phyloP scores from a whole-genome alignment of 2,329 filamentous ascomycete species.

The Nemania abortiva region DNA sequence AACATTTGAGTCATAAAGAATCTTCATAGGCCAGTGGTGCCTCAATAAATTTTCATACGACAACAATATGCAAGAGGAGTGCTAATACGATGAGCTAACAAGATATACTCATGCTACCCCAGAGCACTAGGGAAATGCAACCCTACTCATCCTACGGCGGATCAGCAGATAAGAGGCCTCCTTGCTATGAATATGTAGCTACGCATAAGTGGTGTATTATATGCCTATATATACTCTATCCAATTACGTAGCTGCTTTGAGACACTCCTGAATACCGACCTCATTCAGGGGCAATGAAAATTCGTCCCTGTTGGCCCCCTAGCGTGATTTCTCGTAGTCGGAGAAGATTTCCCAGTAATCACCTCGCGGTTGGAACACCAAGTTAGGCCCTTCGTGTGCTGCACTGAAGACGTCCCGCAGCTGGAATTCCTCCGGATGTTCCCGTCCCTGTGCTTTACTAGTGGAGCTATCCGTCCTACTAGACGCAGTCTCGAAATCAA shows the following conservation, averaged over 20 bases:
- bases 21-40: too few relatives aligned
- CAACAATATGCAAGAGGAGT: too few relatives aligned
- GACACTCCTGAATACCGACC: background rate
- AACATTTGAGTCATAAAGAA: too few relatives aligned
- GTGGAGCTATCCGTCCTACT: background rate
- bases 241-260: background rate
- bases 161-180: background rate
- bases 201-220: background rate
- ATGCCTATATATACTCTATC: background rate
- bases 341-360: background rate
- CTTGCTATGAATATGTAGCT: background rate
- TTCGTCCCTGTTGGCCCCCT: background rate
- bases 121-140: too few relatives aligned
- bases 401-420: background rate
- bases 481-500: conserved; percentile 3
- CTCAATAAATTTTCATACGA: too few relatives aligned
- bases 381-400: background rate
- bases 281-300: background rate
- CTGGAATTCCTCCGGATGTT: background rate
- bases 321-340: background rate
- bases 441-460: background rate
- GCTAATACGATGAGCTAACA: too few relatives aligned
- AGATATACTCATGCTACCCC: too few relatives aligned
- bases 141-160: background rate
- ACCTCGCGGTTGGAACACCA: background rate